phyloP scores from a whole-genome alignment of 2,329 filamentous ascomycete genomes.

The Neopestalotiopsis clavispora region DNA sequence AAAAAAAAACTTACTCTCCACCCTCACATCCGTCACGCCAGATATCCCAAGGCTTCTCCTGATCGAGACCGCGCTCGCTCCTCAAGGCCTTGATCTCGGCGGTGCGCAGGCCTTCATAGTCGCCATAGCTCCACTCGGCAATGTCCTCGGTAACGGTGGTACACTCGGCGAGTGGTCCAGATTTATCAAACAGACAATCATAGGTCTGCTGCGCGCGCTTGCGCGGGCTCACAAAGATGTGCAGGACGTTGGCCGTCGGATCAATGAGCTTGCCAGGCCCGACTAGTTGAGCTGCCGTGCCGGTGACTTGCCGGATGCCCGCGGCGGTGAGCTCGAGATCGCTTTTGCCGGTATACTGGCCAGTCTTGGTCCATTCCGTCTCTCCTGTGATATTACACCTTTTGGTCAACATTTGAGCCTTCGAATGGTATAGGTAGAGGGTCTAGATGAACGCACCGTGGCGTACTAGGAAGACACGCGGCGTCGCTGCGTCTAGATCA shows the following conservation, averaged over 20 bases:
- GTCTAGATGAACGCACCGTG: background rate
- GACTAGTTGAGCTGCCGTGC: background rate
- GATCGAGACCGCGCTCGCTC: constrained; percentile 46
- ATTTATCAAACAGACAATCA: background rate
- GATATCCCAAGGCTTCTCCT: constrained; percentile 48
- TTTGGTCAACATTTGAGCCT: background rate
- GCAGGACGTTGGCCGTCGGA: background rate
- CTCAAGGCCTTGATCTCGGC: constrained; percentile 45
- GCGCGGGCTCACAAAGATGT: background rate
- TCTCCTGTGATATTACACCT: background rate
- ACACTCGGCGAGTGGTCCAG: background rate
- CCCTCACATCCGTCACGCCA: background rate
- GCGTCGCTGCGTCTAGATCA: background rate
- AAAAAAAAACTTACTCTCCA: background rate
- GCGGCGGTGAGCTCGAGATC: background rate
- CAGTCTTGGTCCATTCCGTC: background rate
- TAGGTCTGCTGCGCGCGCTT: background rate
- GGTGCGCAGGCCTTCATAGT: constrained; percentile 38
- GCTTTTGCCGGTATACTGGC: background rate
- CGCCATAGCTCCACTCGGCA: background rate
- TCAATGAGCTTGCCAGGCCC: background rate
- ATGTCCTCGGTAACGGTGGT: background rate
- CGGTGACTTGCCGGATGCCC: background rate
- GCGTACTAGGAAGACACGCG: background rate
- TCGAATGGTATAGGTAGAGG: background rate